These are phyloP conservation scores for Diaporthe vexans DNA, from an alignment of 2,329 filamentous ascomycete species.

Conservation along the genomic window DNA sequence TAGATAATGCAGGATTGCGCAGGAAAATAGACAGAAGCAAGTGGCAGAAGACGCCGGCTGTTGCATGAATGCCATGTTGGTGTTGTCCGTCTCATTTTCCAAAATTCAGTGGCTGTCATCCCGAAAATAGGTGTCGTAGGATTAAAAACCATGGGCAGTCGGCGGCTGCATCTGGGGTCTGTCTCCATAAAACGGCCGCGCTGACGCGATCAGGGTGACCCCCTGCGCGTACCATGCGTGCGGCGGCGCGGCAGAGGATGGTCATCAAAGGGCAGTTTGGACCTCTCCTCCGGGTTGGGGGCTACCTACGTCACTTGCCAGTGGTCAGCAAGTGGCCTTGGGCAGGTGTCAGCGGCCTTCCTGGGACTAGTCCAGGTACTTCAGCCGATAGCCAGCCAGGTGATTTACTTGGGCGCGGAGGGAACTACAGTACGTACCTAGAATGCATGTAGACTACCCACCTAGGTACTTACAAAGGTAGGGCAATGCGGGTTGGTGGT, in stretches of 20 bases:
- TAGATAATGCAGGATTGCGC: constrained; percentile 11
- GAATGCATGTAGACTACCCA: not conserved
- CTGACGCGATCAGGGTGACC: not conserved
- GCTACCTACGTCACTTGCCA: constrained; percentile 19
- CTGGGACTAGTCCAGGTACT: not conserved
- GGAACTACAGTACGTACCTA: not conserved
- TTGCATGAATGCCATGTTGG: constrained; percentile 9
- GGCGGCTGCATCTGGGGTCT: constrained; percentile 36
- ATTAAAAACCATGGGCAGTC: not conserved
- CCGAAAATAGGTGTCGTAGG: constrained; percentile 38
- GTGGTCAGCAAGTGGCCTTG: not conserved
- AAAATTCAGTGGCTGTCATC: constrained; percentile 36
- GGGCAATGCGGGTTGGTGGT: constrained; percentile 27
- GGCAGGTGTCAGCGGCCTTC: constrained; percentile 10
- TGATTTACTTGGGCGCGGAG: not conserved
- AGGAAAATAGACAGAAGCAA: not conserved
- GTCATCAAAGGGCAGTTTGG: constrained; percentile 6
- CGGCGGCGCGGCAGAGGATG: constrained; percentile 4
- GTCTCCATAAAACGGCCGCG: constrained; percentile 31
- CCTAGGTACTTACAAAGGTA: not conserved
- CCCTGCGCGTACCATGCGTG: not conserved
- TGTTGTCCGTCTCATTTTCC: constrained; percentile 1
- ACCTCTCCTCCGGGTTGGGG: constrained; percentile 19
- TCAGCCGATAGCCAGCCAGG: not conserved
- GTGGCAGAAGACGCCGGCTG: constrained; percentile 1